These are phyloP conservation scores for Tricholoma furcatifolium DNA, from an alignment of 768 basidiomycete genomes.

Conservation along the genomic window DNA sequence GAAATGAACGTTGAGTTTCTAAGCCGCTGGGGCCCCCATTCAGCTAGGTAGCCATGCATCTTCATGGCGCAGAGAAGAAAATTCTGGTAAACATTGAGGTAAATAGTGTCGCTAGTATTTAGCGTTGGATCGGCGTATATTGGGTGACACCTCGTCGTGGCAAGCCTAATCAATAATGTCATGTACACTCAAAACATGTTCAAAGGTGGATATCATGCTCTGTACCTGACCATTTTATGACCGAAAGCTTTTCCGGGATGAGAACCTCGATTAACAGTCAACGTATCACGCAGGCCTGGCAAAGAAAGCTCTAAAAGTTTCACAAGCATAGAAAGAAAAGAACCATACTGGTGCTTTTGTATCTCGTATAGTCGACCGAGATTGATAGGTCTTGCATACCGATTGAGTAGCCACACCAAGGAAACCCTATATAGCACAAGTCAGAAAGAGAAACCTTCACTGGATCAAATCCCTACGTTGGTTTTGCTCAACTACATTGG, in stretches of 20 bases:
- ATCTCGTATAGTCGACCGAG: slow-evolving; percentile 75
- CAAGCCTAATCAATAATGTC: slow-evolving; percentile 42
- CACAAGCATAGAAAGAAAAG: not conserved
- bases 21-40: slow-evolving; percentile 48
- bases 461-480: slow-evolving; percentile 35
- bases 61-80: slow-evolving; percentile 83
- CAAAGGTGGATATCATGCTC: not conserved
- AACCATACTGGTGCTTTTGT: slow-evolving; percentile 53
- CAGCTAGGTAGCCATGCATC: slow-evolving; percentile 77
- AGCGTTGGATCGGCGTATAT: slow-evolving; percentile 77
- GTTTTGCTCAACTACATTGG: slow-evolving; percentile 49
- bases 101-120: slow-evolving; percentile 60
- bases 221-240: slow-evolving; percentile 75
- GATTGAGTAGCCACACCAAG: slow-evolving; percentile 91
- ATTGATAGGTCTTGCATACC: slow-evolving; percentile 76
- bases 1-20: slow-evolving; percentile 51
- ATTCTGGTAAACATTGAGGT: slow-evolving; percentile 85
- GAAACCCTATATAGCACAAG: slow-evolving; percentile 57
- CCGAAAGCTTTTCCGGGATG: slow-evolving; percentile 63
- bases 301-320: not conserved
- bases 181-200: not conserved
- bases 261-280: slow-evolving; percentile 69
- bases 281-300: slow-evolving; percentile 53
- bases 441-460: not conserved
- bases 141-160: slow-evolving; percentile 72